phyloP scores from a whole-genome alignment of 2,329 filamentous ascomycete species.

The Sporothrix euskadiensis region DNA sequence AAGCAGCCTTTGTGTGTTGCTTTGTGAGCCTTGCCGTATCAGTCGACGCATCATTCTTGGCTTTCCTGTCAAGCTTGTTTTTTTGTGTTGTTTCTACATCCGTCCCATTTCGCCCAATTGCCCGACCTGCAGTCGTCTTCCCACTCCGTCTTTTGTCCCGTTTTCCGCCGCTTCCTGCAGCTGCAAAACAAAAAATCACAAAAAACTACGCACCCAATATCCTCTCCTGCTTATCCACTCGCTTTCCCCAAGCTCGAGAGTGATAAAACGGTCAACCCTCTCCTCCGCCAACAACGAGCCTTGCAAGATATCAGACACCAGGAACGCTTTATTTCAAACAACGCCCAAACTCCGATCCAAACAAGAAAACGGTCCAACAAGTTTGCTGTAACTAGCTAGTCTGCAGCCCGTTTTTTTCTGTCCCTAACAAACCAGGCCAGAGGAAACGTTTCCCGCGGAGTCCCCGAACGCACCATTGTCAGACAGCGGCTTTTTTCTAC shows the following conservation, averaged over 20 bases:
- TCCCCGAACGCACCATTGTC: constrained; percentile 21
- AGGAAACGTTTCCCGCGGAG: constrained; percentile 24
- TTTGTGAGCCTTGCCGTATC: constrained; percentile 17
- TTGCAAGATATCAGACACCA: background rate
- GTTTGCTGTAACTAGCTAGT: background rate
- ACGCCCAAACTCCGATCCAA: constrained; percentile 2
- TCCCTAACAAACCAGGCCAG: background rate
- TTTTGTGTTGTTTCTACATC: background rate
- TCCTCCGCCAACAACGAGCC: constrained; percentile 6
- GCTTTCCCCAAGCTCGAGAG: constrained; percentile 3
- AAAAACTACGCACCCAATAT: background rate
- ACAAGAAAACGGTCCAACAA: background rate
- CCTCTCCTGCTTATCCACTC: constrained; percentile 7
- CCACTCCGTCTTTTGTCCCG: background rate
- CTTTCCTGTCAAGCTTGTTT: constrained; percentile 5
- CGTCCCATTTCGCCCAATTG: constrained; percentile 3
- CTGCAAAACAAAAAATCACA: background rate
- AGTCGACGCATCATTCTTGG: constrained; percentile 7
- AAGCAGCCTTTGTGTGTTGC: constrained; percentile 1
- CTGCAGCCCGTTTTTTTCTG: constrained; percentile 6
- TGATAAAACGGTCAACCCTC: constrained; percentile 6
- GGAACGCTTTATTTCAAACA: background rate
- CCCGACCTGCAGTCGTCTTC: constrained; percentile 9
- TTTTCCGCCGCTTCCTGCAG: constrained; percentile 9
- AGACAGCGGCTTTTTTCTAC: constrained; percentile 3